Conservation (phyloP, 225 moss, liverwort and hornwort species). For the Asterella californica region DNA sequence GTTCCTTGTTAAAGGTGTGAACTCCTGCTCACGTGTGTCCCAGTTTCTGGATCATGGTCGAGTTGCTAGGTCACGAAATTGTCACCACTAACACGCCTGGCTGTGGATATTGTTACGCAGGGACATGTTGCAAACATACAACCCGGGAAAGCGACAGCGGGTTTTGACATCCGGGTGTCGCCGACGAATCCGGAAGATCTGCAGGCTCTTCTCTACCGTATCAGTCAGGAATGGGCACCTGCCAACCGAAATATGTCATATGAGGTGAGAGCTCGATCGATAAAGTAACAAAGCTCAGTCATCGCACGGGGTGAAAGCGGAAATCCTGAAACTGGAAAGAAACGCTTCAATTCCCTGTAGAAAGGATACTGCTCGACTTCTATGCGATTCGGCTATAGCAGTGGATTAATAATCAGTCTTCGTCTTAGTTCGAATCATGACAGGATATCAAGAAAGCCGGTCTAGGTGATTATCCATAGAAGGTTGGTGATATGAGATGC, state of each 20-base stretch:
- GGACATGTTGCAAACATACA: slow-evolving; percentile 29
- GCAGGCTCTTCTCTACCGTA: slow-evolving; percentile 24
- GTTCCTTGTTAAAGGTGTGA: not conserved
- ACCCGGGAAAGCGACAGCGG: slow-evolving; percentile 29
- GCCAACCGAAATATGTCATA: slow-evolving; percentile 33
- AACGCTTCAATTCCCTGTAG: too few relatives aligned
- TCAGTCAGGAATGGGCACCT: slow-evolving; percentile 43
- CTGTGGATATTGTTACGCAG: slow-evolving; percentile 8
- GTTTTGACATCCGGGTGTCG: slow-evolving; percentile 42
- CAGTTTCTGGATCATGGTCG: not conserved
- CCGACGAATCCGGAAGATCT: slow-evolving; percentile 26
- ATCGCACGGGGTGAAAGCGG: not conserved
- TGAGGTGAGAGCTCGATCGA: not conserved
- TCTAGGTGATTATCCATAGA: too few relatives aligned
- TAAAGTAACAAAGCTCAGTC: not conserved
- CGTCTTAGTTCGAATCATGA: too few relatives aligned
- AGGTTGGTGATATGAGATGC: too few relatives aligned
- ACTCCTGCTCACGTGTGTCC: not conserved
- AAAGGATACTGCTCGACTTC: too few relatives aligned
- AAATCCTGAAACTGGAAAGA: not conserved
- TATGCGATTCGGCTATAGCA: too few relatives aligned
- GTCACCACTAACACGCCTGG: not conserved
- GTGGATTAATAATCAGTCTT: too few relatives aligned
- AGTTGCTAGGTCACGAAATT: not conserved
- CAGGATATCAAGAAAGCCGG: too few relatives aligned